phyloP scores from a whole-genome alignment of 768 basidiomycete genomes.

The Chalciporus chontae region DNA sequence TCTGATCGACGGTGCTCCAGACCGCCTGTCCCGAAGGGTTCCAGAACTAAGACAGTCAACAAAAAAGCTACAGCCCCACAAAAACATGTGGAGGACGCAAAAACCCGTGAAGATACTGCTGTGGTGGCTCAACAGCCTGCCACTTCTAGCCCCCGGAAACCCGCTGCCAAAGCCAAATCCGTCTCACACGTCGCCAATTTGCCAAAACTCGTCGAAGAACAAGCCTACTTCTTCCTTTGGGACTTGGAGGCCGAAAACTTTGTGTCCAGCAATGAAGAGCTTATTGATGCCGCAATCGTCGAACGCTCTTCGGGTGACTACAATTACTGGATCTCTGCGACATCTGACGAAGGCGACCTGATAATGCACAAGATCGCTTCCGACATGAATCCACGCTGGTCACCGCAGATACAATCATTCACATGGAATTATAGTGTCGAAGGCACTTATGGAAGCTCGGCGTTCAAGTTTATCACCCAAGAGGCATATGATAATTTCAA shows the following conservation, averaged over 20 bases:
- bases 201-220: slow-evolving; percentile 34
- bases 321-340: slow-evolving; percentile 58
- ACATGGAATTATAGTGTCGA: slow-evolving; percentile 82
- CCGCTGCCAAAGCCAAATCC: slow-evolving; percentile 14
- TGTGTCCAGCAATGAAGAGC: slow-evolving; percentile 41
- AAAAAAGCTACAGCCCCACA: slow-evolving; percentile 13
- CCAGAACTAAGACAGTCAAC: slow-evolving; percentile 14
- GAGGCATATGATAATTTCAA: slow-evolving; percentile 61
- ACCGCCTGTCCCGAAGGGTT: slow-evolving; percentile 19
- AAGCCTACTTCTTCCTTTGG: slow-evolving; percentile 65
- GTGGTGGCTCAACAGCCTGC: slow-evolving; percentile 8
- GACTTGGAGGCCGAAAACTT: slow-evolving; percentile 48
- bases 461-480: slow-evolving; percentile 60
- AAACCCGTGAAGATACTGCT: neutral
- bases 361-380: slow-evolving; percentile 62
- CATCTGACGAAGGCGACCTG: slow-evolving; percentile 44
- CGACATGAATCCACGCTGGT: slow-evolving; percentile 72
- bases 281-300: slow-evolving; percentile 53
- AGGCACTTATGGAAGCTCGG: slow-evolving; percentile 73
- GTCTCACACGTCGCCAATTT: slow-evolving; percentile 17
- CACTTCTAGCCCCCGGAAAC: slow-evolving; percentile 13
- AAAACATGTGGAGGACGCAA: slow-evolving; percentile 6
- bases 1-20: slow-evolving; percentile 11
- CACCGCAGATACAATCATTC: slow-evolving; percentile 60
- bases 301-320: slow-evolving; percentile 43